phyloP scores from a whole-genome alignment of 1,284 basidiomycete species.

The Puccinia triticina region DNA sequence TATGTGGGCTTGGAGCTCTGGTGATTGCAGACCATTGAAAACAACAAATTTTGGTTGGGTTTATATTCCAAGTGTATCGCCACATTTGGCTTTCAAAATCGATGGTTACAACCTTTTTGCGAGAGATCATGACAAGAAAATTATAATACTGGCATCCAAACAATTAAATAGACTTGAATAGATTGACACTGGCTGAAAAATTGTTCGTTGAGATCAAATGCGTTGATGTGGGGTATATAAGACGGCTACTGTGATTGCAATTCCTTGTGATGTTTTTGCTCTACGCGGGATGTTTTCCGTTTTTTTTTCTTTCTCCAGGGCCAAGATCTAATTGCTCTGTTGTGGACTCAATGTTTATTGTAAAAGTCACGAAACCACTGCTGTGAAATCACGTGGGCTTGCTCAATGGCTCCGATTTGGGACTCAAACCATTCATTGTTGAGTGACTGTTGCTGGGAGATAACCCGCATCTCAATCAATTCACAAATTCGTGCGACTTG shows the following conservation, averaged over 20 bases:
- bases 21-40: no score
- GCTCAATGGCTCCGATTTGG: slow-evolving; percentile 35
- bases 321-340: background rate
- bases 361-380: slow-evolving; percentile 48
- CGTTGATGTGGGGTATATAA: background rate
- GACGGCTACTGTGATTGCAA: background rate
- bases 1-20: no score
- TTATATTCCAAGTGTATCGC: no score
- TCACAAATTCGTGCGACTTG: slow-evolving; percentile 46
- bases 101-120: background rate
- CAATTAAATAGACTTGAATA: background rate
- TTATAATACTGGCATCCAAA: background rate
- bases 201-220: background rate
- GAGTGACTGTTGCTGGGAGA: slow-evolving; percentile 10
- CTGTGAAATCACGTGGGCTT: slow-evolving; percentile 15
- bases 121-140: background rate
- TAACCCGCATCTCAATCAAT: slow-evolving; percentile 38
- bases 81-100: background rate
- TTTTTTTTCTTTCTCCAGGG: background rate
- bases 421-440: slow-evolving; percentile 23
- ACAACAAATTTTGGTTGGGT: no score
- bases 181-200: background rate
- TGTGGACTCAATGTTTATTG: background rate
- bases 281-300: background rate
- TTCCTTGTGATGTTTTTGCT: background rate